Percentiles rank a stretch among this genome's conserved stretches.
Conservation (phyloP, 2,329 filamentous ascomycete species). For the Pestalotiopsis sp. region DNA sequence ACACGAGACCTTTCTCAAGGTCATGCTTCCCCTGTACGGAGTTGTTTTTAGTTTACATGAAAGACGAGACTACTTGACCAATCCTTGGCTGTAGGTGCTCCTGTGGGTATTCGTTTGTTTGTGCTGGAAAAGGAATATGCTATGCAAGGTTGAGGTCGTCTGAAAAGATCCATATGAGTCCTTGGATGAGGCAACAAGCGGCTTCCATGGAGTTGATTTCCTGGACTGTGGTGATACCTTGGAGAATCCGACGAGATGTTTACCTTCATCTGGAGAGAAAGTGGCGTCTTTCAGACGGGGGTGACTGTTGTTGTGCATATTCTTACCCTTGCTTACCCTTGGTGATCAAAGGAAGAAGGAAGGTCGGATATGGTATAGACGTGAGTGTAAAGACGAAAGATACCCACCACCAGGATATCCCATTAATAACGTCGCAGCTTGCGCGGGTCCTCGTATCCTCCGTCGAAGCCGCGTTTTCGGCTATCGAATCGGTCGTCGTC, state of each 20-base stretch:
- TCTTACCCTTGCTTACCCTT: constrained; percentile 38
- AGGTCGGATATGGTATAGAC: constrained; percentile 31
- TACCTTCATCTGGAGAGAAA: constrained; percentile 8
- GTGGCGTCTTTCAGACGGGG: not conserved
- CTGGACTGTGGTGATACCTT: not conserved
- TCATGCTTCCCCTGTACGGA: not conserved
- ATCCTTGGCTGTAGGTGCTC: not conserved
- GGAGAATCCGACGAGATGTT: not conserved
- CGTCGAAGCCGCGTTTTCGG: constrained; percentile 73
- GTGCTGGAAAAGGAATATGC: not conserved
- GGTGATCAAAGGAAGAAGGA: constrained; percentile 34
- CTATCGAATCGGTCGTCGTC: constrained; percentile 50
- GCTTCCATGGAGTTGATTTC: not conserved
- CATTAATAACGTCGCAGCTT: constrained; percentile 62
- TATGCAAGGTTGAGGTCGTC: not conserved
- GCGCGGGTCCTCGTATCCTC: constrained; percentile 73
- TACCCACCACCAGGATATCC: constrained; percentile 44
- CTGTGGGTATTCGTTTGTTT: not conserved
- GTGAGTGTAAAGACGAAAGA: constrained; percentile 37
- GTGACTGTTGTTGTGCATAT: constrained; percentile 11
- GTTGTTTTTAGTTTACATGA: constrained; percentile 6
- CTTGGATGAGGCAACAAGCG: not conserved
- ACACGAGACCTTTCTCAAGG: not conserved
- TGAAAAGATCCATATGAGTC: not conserved
- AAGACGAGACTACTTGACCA: constrained; percentile 5